Evolutionary conservation across 106 monocot genomes (phyloP).

Genomic region (Dendrobium huoshanense): DNA sequence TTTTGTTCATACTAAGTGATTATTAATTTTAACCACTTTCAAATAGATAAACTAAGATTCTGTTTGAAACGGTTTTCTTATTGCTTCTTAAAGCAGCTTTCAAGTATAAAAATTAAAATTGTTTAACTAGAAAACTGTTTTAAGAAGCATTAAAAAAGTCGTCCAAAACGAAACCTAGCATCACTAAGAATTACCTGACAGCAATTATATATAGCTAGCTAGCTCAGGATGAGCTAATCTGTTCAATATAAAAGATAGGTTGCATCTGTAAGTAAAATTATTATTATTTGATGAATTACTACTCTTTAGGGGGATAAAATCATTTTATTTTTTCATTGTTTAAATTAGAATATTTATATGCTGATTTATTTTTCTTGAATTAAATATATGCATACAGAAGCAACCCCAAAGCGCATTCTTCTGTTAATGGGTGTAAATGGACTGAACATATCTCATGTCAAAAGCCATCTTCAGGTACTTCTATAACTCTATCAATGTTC

Average conservation of each 20-base stretch:
- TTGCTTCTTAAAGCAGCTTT: too few relatives aligned
- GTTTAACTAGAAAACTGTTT: too few relatives aligned
- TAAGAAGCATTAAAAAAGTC: too few relatives aligned
- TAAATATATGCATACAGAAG: constrained; percentile 30
- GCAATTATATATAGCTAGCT: too few relatives aligned
- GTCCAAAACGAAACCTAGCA: too few relatives aligned
- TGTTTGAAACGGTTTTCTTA: too few relatives aligned
- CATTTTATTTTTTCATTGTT: background rate
- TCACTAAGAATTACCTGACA: too few relatives aligned
- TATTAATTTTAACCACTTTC: too few relatives aligned
- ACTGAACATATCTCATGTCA: constrained; percentile 67
- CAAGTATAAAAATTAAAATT: too few relatives aligned
- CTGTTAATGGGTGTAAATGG: constrained; percentile 55
- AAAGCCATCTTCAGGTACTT: constrained; percentile 86
- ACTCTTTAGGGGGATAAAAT: background rate
- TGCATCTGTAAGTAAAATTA: background rate
- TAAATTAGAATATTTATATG: background rate
- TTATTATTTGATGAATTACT: background rate
- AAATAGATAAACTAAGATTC: too few relatives aligned
- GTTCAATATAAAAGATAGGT: background rate
- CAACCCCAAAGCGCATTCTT: constrained; percentile 73
- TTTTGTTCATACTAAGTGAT: too few relatives aligned
- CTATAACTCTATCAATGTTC: background rate
- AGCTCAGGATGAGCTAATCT: background rate
- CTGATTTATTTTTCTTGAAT: background rate